Evolutionary conservation across 768 basidiomycete genomes (phyloP).

Genomic region (Tricholomella constricta): DNA sequence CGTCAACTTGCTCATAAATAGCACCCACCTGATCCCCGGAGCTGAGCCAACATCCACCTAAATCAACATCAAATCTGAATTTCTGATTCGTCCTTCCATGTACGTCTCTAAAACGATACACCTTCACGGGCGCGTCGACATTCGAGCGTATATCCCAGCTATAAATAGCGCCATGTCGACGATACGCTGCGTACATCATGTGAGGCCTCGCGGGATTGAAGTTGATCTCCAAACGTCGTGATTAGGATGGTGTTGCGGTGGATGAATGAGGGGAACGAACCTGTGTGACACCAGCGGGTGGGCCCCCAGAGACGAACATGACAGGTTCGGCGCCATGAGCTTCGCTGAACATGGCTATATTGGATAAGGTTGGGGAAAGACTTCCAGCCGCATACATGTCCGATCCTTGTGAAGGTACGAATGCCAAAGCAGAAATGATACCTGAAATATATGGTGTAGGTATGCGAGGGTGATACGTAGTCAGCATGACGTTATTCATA

Average conservation of each 20-base stretch:
- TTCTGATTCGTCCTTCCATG: slow-evolving; percentile 67
- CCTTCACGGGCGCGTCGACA: slow-evolving; percentile 40
- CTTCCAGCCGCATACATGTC: slow-evolving; percentile 83
- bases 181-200: slow-evolving; percentile 77
- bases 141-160: slow-evolving; percentile 80
- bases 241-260: neutral
- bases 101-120: slow-evolving; percentile 28
- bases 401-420: slow-evolving; percentile 61
- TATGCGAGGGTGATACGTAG: neutral
- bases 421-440: slow-evolving; percentile 83
- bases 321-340: slow-evolving; percentile 52
- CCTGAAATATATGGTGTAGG: slow-evolving; percentile 43
- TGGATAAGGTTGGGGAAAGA: slow-evolving; percentile 53
- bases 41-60: slow-evolving; percentile 61
- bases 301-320: slow-evolving; percentile 63
- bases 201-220: slow-evolving; percentile 78
- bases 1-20: too few relatives aligned
- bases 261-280: slow-evolving; percentile 21
- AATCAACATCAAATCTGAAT: slow-evolving; percentile 75
- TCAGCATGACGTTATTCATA: slow-evolving; percentile 23
- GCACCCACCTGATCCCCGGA: slow-evolving; percentile 75
- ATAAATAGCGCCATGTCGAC: slow-evolving; percentile 62
- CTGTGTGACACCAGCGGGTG: slow-evolving; percentile 54
- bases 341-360: slow-evolving; percentile 71
- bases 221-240: slow-evolving; percentile 47